Conservation (phyloP, 2,329 filamentous ascomycete species). For the Fonsecaea monophora region DNA sequence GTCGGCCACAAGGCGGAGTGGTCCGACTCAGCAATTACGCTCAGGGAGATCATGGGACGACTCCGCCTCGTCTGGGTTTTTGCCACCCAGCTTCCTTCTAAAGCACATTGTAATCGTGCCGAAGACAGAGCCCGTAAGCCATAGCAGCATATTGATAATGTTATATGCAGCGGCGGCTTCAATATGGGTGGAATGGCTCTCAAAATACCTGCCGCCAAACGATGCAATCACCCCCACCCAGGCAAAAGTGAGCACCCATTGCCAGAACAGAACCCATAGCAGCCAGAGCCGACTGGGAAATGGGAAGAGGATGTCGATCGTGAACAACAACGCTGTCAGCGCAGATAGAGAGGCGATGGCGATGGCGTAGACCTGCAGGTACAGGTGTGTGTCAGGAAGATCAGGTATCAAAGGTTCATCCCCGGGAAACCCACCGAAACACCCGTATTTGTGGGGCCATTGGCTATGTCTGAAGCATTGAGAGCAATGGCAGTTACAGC, state of each 20-base stretch:
- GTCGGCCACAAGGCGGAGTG: neutral
- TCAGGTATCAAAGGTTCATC: neutral
- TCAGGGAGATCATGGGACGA: neutral
- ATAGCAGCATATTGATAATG: conserved; percentile 17
- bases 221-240: conserved; percentile 15
- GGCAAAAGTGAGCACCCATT: conserved; percentile 20
- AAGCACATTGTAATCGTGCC: conserved; percentile 16
- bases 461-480: conserved; percentile 15
- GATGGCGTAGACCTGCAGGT: conserved; percentile 15
- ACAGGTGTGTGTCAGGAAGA: neutral
- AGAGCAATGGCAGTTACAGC: conserved; percentile 17
- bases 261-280: conserved; percentile 15
- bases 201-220: conserved; percentile 12
- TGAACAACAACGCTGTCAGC: conserved; percentile 12
- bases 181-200: neutral
- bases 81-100: conserved; percentile 17
- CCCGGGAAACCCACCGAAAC: conserved; percentile 5
- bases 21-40: neutral
- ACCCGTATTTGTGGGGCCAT: conserved; percentile 11
- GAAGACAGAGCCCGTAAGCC: conserved; percentile 8
- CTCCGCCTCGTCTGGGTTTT: conserved; percentile 10
- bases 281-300: conserved; percentile 19
- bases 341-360: conserved; percentile 9
- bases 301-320: conserved; percentile 15
- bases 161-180: conserved; percentile 13